Percentiles rank a stretch among this genome's conserved stretches.
Evolutionary conservation across 2,329 filamentous ascomycete species (phyloP).

Genomic region (Parascedosporium putredinis): DNA sequence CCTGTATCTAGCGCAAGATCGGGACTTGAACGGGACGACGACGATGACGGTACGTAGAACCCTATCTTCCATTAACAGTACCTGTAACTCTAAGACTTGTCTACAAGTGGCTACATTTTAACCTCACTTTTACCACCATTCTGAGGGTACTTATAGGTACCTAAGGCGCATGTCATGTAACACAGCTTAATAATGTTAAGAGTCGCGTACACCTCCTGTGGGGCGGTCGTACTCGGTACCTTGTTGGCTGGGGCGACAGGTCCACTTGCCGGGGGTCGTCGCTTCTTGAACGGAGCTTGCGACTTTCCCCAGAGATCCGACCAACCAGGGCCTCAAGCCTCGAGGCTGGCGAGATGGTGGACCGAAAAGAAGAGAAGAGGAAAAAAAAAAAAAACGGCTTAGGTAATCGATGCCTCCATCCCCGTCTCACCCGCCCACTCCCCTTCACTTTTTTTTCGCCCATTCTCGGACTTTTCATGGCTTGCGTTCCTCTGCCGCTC

Average conservation of each 20-base stretch:
- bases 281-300: neutral
- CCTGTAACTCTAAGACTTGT: neutral
- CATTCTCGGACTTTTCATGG: neutral
- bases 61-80: neutral
- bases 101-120: neutral
- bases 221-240: conserved; percentile 1
- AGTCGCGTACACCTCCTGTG: neutral
- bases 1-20: neutral
- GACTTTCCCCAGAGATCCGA: neutral
- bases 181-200: conserved; percentile 3
- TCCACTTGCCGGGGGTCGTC: conserved; percentile 6
- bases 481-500: no score
- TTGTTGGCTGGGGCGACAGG: conserved; percentile 5
- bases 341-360: neutral
- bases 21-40: neutral
- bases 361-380: no score
- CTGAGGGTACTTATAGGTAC: neutral
- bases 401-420: no score
- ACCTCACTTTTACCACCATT: neutral
- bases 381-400: no score
- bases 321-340: neutral
- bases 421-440: no score
- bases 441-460: no score
- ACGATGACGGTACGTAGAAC: neutral
- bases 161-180: neutral